Percentiles rank a stretch among this genome's conserved stretches.
phyloP scores from a whole-genome alignment of 306 rosid species.

The Amphicarpaea edgeworthii region DNA sequence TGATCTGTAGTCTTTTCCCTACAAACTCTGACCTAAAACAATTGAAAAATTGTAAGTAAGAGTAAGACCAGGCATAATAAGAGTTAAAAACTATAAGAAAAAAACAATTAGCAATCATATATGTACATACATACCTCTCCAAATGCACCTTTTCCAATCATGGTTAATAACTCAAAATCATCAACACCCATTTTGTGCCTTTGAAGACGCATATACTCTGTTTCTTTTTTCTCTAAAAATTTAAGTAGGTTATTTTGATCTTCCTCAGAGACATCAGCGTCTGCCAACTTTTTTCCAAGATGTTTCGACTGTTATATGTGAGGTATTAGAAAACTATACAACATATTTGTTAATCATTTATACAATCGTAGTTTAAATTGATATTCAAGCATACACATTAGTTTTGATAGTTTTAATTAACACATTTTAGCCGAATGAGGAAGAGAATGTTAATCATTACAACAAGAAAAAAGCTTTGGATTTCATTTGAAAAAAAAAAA shows the following conservation, averaged over 20 bases:
- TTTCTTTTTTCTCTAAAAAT: constrained; percentile 93
- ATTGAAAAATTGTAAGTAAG: constrained; percentile 41
- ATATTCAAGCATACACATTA: not conserved
- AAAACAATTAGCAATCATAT: not conserved
- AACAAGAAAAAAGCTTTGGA: not conserved
- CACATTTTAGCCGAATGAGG: no score
- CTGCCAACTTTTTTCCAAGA: constrained; percentile 92
- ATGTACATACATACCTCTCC: constrained; percentile 85
- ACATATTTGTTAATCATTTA: not conserved
- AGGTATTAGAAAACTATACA: constrained; percentile 7
- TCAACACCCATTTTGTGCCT: constrained; percentile 99
- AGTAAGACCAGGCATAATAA: constrained; percentile 3
- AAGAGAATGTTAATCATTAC: no score
- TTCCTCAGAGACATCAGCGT: constrained; percentile 99
- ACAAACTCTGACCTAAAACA: constrained; percentile 86
- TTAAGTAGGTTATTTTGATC: constrained; percentile 92
- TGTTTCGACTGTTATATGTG: constrained; percentile 64
- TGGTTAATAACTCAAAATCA: constrained; percentile 89
- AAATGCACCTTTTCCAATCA: constrained; percentile 99
- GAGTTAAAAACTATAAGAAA: not conserved
- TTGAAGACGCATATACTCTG: constrained; percentile 97
- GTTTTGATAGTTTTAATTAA: no score
- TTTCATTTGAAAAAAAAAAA: not conserved
- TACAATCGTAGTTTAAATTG: not conserved
- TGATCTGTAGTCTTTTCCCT: constrained; percentile 78